These are phyloP conservation scores for Biscogniauxia mediterranea DNA, from an alignment of 2,329 filamentous ascomycete genomes.

Conservation along the genomic window DNA sequence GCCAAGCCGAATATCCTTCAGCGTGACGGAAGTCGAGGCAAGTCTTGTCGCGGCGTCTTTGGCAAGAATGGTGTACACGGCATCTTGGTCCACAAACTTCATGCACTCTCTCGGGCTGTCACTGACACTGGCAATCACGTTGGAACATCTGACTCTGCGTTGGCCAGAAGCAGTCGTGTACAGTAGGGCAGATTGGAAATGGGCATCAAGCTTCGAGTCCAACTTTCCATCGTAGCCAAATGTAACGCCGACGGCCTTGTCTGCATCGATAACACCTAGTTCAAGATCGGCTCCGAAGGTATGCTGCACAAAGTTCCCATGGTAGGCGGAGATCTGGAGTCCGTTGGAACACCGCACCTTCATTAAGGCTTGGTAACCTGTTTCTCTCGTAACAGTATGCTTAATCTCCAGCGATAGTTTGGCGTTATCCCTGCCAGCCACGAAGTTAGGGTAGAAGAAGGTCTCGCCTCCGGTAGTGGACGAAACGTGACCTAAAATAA, in stretches of 20 bases:
- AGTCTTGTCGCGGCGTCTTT: constrained; percentile 93
- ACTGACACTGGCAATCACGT: constrained; percentile 88
- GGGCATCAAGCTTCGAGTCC: constrained; percentile 93
- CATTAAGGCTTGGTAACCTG: constrained; percentile 94
- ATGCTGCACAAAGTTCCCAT: constrained; percentile 95
- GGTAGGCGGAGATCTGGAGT: constrained; percentile 88
- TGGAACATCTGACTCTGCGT: constrained; percentile 86
- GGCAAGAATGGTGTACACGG: constrained; percentile 81
- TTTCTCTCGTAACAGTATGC: constrained; percentile 84
- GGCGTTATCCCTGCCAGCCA: constrained; percentile 77
- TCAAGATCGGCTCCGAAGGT: constrained; percentile 93
- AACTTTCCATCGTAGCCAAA: constrained; percentile 97
- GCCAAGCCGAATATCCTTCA: constrained; percentile 82
- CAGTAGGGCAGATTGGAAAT: constrained; percentile 92
- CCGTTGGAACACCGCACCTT: constrained; percentile 98
- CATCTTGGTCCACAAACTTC: constrained; percentile 95
- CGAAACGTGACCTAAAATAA: constrained; percentile 69
- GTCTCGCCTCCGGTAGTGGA: constrained; percentile 90
- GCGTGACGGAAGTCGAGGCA: constrained; percentile 61
- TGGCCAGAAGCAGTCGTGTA: constrained; percentile 92
- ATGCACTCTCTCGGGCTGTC: constrained; percentile 81
- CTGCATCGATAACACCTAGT: constrained; percentile 86
- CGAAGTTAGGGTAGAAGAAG: constrained; percentile 97
- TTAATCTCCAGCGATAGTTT: constrained; percentile 83
- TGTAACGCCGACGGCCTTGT: constrained; percentile 87